Evolutionary conservation across 345 rosid genomes (phyloP).

Genomic region (Gossypium sturtianum): DNA sequence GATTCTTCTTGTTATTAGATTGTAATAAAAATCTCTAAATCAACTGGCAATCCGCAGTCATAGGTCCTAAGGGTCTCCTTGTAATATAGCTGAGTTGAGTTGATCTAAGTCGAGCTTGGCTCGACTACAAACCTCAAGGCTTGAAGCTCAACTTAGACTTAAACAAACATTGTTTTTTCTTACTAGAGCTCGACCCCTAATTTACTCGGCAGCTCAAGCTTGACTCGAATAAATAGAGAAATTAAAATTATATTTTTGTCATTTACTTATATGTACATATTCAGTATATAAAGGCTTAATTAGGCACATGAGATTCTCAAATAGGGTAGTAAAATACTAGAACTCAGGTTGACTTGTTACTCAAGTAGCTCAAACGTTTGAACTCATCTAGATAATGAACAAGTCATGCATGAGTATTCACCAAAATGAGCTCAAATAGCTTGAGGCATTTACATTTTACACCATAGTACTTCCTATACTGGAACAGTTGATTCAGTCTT

Average conservation of each 20-base stretch:
- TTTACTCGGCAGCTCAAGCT: not conserved
- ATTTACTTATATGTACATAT: too few species aligned
- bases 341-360: not conserved
- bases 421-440: not conserved
- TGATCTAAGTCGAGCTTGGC: not conserved
- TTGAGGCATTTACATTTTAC: not conserved
- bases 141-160: not conserved
- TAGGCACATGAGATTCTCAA: not conserved
- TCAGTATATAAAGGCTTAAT: not conserved
- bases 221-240: not conserved
- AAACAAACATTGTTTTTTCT: not conserved
- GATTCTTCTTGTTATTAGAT: not conserved
- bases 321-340: not conserved
- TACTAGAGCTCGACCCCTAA: not conserved
- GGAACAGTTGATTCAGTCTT: not conserved
- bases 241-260: too few species aligned
- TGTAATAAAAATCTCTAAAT: not conserved
- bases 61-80: not conserved
- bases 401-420: not conserved
- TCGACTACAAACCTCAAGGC: not conserved
- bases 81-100: not conserved
- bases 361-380: not conserved
- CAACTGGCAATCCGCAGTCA: not conserved
- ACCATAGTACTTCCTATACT: not conserved
- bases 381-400: not conserved